Evolutionary conservation across 2,329 filamentous ascomycete genomes (phyloP), one percentile per base, ranked within the genome.

Genomic region (Cladosporium sp.): DNA sequence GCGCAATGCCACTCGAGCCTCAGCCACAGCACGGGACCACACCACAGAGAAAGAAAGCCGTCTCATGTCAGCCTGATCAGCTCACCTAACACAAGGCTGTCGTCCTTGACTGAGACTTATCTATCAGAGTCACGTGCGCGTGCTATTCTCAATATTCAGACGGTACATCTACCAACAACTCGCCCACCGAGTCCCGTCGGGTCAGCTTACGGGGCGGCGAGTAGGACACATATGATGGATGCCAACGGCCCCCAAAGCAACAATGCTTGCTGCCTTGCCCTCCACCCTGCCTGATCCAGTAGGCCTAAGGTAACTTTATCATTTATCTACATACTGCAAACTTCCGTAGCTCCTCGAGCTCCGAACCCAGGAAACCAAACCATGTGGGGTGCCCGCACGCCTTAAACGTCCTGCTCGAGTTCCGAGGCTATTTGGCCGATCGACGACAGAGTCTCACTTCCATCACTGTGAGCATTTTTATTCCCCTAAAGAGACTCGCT

Each of bases 381-480:
- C 10, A 57, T 57, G 55, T 57, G 55, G 55, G 55, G 55, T 57
- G 52, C 52, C 52, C 52, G 52, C 55, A 35, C 33, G 31, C 55
- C 31, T 57, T 31, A 33, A 55, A 55, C 28, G 49, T 55, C 29
- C 55, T 12, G 7, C 55, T 40, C 33, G 23, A 57, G n/a, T 57
- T 37, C 55, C 55, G 55, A 57, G 55, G 55, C 55, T 57, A 57
- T 57, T 40, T 33, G 29, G 12, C 29, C n/a, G 33, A 57, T 57
- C 33, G 55, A 57, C 55, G 10, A 40, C 55, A 57, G 12, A 10
- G 52, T 33, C 29, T 29, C 14, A 55, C 52, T 5, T 55, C 18
- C n/a, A 31, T 31, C n/a, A 31, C 52, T 33, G 31, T 23, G 31
- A 29, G 29, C 52, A 55, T 55, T 31, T 33, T 31, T 33, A 33